Evolutionary conservation across 2,329 filamentous ascomycete species (phyloP).

Genomic region (Penicillium sp.): DNA sequence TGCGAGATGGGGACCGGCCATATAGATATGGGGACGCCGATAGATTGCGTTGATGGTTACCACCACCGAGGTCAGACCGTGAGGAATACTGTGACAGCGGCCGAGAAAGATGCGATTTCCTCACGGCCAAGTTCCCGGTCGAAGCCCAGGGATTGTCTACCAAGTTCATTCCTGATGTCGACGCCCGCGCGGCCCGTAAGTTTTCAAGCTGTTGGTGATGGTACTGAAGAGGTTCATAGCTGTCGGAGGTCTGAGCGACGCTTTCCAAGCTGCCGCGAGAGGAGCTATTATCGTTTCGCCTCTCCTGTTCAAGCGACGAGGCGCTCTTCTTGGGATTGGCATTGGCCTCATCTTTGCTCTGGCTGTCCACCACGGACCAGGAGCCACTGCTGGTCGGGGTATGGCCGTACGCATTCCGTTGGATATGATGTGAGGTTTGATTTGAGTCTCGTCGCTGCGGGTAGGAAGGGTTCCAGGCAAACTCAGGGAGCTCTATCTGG

Average conservation of each 20-base stretch:
- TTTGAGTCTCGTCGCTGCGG: conserved; percentile 27
- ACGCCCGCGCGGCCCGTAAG: conserved; percentile 25
- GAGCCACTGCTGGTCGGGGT: conserved; percentile 34
- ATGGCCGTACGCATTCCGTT: conserved; percentile 25
- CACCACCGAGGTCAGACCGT: conserved; percentile 58
- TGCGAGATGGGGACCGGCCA: conserved; percentile 48
- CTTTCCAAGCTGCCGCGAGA: conserved; percentile 38
- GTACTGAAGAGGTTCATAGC: conserved; percentile 49
- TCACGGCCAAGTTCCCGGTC: conserved; percentile 60
- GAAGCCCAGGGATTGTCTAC: conserved; percentile 50
- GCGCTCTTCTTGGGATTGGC: conserved; percentile 18
- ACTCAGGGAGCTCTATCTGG: conserved; percentile 23
- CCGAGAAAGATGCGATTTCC: conserved; percentile 50
- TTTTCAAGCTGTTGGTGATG: conserved; percentile 48
- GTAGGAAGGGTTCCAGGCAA: conserved; percentile 20
- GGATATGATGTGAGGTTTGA: conserved; percentile 12
- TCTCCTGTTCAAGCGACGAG: conserved; percentile 26
- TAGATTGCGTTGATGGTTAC: conserved; percentile 56
- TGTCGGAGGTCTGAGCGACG: conserved; percentile 30
- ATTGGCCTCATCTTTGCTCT: conserved; percentile 22
- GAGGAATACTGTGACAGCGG: conserved; percentile 73
- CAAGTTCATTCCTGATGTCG: conserved; percentile 30
- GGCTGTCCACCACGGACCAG: conserved; percentile 33
- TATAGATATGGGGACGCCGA: conserved; percentile 50
- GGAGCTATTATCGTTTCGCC: conserved; percentile 28